Evolutionary conservation across 352 stramenopile genomes (phyloP).

Genomic region (Phytophthora hybrid): DNA sequence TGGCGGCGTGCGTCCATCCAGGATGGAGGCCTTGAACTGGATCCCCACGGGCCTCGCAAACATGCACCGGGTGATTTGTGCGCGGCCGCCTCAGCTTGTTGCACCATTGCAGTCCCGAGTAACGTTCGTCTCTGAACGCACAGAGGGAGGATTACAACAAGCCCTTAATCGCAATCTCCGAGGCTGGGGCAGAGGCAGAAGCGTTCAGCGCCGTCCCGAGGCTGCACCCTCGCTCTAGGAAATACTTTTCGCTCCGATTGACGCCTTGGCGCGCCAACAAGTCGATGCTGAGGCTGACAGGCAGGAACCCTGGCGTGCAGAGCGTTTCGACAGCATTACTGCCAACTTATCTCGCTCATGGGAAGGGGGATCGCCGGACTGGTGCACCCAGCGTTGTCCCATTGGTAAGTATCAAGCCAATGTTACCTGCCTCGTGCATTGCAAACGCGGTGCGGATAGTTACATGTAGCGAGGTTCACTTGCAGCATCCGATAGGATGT

Average conservation of each 20-base stretch:
- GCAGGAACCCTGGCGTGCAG: neutral
- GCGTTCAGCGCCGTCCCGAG: constrained; percentile 2
- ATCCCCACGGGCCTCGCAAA: neutral
- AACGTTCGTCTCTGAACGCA: constrained; percentile 13
- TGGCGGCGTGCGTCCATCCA: constrained; percentile 1
- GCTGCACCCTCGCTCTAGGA: neutral
- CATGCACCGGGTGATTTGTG: constrained; percentile 17
- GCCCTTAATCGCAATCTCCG: neutral
- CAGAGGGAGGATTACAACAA: neutral
- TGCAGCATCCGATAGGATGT: too few species aligned
- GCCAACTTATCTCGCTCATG: neutral
- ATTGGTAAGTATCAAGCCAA: neutral
- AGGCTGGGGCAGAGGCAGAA: neutral
- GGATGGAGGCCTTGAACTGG: neutral
- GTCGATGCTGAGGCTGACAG: constrained; percentile 9
- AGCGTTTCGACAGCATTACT: constrained; percentile 2
- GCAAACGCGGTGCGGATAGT: neutral
- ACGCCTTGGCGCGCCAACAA: neutral
- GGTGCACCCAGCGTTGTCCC: neutral
- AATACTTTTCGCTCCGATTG: constrained; percentile 20
- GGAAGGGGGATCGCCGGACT: neutral
- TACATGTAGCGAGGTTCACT: too few species aligned
- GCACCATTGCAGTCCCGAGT: constrained; percentile 5
- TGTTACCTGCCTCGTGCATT: neutral
- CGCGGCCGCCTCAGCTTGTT: constrained; percentile 19